Percentiles rank a stretch among this genome's conserved stretches.
Evolutionary conservation across 441 rosid species (phyloP).

Genomic region (Flueggea neowawraea): DNA sequence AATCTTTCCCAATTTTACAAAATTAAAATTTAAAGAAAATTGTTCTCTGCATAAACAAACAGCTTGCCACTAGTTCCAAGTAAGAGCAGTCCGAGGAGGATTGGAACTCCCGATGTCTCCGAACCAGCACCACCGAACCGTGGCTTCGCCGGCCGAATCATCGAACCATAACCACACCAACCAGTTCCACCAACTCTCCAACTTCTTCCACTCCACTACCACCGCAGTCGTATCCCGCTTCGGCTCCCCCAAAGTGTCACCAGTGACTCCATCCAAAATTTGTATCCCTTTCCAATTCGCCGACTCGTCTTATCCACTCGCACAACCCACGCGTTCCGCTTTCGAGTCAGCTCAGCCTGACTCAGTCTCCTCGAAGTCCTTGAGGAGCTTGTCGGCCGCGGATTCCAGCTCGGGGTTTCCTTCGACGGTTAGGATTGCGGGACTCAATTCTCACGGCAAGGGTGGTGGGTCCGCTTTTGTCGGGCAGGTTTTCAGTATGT

Average conservation of each 20-base stretch:
- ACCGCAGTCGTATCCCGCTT: constrained; percentile 38
- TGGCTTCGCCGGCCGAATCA: constrained; percentile 47
- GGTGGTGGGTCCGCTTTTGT: constrained; percentile 90
- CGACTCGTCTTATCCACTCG: constrained; percentile 27
- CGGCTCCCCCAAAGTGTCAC: constrained; percentile 27
- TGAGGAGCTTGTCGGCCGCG: constrained; percentile 42
- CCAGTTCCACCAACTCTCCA: constrained; percentile 23
- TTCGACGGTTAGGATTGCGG: constrained; percentile 76
- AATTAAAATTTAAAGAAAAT: no score
- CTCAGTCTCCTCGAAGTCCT: constrained; percentile 42
- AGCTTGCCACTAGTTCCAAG: no score
- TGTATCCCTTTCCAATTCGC: constrained; percentile 54
- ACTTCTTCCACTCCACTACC: constrained; percentile 40
- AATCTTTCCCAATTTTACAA: no score
- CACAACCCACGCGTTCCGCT: constrained; percentile 15
- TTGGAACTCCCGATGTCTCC: no score
- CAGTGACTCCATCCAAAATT: constrained; percentile 42
- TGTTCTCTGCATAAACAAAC: no score
- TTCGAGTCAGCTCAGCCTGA: constrained; percentile 8
- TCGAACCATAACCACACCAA: constrained; percentile 21
- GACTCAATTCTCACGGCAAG: constrained; percentile 57
- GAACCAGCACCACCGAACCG: constrained; percentile 10
- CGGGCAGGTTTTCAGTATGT: constrained; percentile 97
- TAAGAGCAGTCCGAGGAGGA: no score
- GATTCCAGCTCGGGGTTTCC: constrained; percentile 60